Evolutionary conservation across 2,329 filamentous ascomycete species (phyloP).

Genomic region (Immersiporthe knoxdaviesiana): DNA sequence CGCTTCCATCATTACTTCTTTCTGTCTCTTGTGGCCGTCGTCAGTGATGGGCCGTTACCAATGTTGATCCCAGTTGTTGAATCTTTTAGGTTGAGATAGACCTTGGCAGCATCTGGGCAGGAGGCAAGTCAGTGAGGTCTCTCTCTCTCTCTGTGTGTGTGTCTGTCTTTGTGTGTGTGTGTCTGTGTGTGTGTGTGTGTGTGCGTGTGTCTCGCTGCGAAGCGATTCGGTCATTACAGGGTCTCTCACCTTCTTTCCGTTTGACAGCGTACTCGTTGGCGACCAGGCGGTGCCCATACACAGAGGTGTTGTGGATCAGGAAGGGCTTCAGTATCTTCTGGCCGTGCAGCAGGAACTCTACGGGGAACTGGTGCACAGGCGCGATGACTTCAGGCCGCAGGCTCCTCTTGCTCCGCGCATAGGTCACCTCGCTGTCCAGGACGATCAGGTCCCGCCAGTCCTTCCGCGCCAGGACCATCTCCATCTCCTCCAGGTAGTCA

Average conservation of each 20-base stretch:
- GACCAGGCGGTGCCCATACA: conserved; percentile 25
- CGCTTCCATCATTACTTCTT: background rate
- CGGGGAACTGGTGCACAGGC: conserved; percentile 16
- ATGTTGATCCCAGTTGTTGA: conserved; percentile 26
- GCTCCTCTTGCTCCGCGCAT: conserved; percentile 10
- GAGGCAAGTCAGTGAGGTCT: background rate
- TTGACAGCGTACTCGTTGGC: conserved; percentile 19
- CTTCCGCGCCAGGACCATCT: background rate
- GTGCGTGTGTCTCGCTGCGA: too few species aligned
- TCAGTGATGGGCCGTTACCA: conserved; percentile 8
- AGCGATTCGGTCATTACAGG: background rate
- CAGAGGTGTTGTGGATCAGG: conserved; percentile 17
- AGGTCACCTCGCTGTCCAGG: conserved; percentile 25
- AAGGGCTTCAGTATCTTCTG: conserved; percentile 16
- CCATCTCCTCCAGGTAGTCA: conserved; percentile 22
- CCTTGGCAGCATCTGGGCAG: conserved; percentile 12
- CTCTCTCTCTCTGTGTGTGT: too few species aligned
- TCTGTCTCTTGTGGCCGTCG: background rate
- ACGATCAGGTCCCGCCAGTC: conserved; percentile 18
- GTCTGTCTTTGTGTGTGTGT: too few species aligned
- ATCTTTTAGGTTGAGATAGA: conserved; percentile 22
- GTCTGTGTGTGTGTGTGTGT: too few species aligned
- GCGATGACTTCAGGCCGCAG: conserved; percentile 18
- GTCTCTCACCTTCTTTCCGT: conserved; percentile 7
- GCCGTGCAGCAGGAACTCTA: conserved; percentile 17